Conservation (phyloP, 2,329 filamentous ascomycete genomes). For the Neonectria magnoliae region DNA sequence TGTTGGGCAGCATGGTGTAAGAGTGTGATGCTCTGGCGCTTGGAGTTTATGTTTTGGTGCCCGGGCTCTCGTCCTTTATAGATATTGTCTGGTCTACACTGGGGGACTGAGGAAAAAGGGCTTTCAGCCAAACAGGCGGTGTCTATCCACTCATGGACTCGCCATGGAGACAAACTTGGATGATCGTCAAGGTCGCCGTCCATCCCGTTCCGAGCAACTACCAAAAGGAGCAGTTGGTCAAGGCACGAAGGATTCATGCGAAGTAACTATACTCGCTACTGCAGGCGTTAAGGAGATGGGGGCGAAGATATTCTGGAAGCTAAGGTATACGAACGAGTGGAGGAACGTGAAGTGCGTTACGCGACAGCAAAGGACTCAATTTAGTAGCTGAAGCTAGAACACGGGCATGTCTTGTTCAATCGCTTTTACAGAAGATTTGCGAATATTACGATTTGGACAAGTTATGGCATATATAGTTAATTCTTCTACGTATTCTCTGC, state of each 20-base stretch:
- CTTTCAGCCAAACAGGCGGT: background rate
- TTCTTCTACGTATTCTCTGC: too few relatives aligned
- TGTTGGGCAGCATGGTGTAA: background rate
- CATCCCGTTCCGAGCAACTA: background rate
- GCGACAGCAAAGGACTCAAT: background rate
- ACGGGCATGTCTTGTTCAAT: too few relatives aligned
- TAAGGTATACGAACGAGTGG: background rate
- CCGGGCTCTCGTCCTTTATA: background rate
- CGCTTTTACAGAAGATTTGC: too few relatives aligned
- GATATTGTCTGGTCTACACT: background rate
- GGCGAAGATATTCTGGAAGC: background rate
- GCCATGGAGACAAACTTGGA: background rate
- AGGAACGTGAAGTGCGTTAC: background rate
- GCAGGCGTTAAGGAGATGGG: background rate
- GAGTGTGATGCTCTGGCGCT: background rate
- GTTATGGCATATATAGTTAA: too few relatives aligned
- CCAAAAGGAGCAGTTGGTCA: background rate
- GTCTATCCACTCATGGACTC: background rate
- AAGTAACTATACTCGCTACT: background rate
- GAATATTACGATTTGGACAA: too few relatives aligned
- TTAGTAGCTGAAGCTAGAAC: background rate
- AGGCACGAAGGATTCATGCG: background rate
- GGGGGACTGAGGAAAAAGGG: background rate
- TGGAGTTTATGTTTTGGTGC: background rate
- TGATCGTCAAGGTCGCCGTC: background rate